Base-by-base conservation (phyloP, 2,329 filamentous ascomycete species). In the Sporothrix schenckii region DNA sequence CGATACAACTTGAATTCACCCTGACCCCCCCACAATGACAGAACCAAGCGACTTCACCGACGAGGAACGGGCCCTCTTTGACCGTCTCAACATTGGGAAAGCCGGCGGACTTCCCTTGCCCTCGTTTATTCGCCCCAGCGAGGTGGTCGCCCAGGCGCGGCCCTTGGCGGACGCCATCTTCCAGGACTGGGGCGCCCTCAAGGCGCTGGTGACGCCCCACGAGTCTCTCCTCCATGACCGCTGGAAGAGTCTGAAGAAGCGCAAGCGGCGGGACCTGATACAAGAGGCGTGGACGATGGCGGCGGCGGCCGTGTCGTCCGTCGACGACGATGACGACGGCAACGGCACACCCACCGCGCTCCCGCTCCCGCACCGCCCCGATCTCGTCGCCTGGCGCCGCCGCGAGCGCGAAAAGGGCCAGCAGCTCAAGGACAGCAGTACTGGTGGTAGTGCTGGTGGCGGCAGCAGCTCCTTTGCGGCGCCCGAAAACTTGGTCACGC, bases 21-120 rank as follows among this genome's bases (percentile, higher is more conserved):
- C 52, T 27, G 7, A 44, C 1, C 21, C 44, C 13, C 16, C 27
- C 21, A 21, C 53, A 4, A 61, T 61, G 67, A 16, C 56, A 1
- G 72, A 73, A 71, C 71, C 71, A 27, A 39, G 68, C 39, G 72
- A 69, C 66, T 73, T 73, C 50, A 72, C 71, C 7, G 72, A 71
- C 49, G 71, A 73, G 54, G 72, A 73, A 66, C 65, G 56, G 6
- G 71, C 68, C 2, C 71, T 72, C 4, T 73, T 73, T 41, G 72
- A 70, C 53, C 72, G 71, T 47, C 72, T 72, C 44, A 72, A 70
- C 68, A 72, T 73, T 44, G 72, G 72, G 50, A 70, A 71, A 41
- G 69, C 68, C n/a, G 72, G 72, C 11, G 72, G 72, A 2, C 53
- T 73, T 58, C 72, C 72, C 10, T 63, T 73, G 65, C 72, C 72